Base-by-base conservation (phyloP, 441 rosid species). In the Euphorbia schlechtendalii region DNA sequence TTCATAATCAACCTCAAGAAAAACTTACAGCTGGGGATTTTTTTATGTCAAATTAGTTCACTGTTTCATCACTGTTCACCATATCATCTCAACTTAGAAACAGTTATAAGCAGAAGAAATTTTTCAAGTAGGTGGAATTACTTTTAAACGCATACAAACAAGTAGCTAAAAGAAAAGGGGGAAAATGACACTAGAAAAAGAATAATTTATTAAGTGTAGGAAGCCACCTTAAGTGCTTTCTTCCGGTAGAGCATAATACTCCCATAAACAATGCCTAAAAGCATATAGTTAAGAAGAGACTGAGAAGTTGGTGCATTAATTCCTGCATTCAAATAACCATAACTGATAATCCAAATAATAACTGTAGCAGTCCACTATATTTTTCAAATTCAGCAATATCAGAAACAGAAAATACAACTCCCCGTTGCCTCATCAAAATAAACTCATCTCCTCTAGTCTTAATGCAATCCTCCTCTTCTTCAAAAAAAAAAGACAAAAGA, bases 241-340 rank as follows among this genome's bases (percentile, higher is more conserved):
- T 66, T 79, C 71, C 77, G 74, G 63, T 88, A 75, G 17, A 88
- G 74, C 91, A 84, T 76, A 45, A 77, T 36, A 73, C 84, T 66
- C 76, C 98, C 97, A 77, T 86, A 85, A 59, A 92, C 70, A 70
- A 86, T 64, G 64, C 87, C 86, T 70, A 92, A 71, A n/a, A 84
- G 61, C 45, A 84, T 76, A 70, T 90, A 85, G 78, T 84, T 82
- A 38, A 88, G 74, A 69, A 88, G 86, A 9, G 90, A 77, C 73
- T 92, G 98, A 15, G 95, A 85, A 64, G 89, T 84, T 14, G 97
- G 98, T 6, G 85, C 95, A 76, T 88, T 83, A 54, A 90, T 81
- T 71, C 92, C 97, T 92, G 70, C 28, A 30, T 59, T 48, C 2
- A 25, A 30, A 76, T 10, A 62, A 49, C n/a, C 40, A 64, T 63